These are phyloP conservation scores for Hysterium pulicare DNA, from an alignment of 2,329 filamentous ascomycete genomes.

Conservation along the genomic window DNA sequence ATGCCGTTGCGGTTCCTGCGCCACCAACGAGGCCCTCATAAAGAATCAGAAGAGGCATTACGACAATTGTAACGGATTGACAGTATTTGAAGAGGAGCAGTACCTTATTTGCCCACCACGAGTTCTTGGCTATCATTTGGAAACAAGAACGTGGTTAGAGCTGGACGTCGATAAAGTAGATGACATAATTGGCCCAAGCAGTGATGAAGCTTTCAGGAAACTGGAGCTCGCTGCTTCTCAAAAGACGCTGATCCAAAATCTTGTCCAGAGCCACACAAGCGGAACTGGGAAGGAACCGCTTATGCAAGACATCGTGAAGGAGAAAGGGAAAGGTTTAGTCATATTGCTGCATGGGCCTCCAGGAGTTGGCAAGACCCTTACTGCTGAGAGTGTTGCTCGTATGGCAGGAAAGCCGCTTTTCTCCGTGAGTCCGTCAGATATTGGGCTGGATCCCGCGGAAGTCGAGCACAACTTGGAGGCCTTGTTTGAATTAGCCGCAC, in stretches of 20 bases:
- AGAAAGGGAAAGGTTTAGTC: constrained; percentile 15
- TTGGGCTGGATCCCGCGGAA: constrained; percentile 11
- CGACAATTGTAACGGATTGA: constrained; percentile 1
- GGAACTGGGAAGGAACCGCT: constrained; percentile 7
- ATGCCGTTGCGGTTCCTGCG: constrained; percentile 9
- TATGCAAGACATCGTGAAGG: background rate
- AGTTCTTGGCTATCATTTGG: constrained; percentile 10
- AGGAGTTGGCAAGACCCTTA: constrained; percentile 5
- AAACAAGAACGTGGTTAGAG: constrained; percentile 8
- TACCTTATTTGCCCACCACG: constrained; percentile 11
- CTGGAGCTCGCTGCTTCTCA: constrained; percentile 4
- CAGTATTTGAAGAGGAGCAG: constrained; percentile 5
- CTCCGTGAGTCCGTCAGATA: constrained; percentile 15
- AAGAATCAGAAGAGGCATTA: constrained; percentile 6
- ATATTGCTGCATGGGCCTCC: constrained; percentile 12
- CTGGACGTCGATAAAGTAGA: constrained; percentile 6
- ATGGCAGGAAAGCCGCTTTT: constrained; percentile 15
- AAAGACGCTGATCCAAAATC: constrained; percentile 8
- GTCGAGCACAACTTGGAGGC: constrained; percentile 14
- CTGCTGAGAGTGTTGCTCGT: constrained; percentile 13
- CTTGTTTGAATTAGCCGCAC: constrained; percentile 29
- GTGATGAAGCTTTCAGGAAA: constrained; percentile 7
- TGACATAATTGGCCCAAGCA: constrained; percentile 5
- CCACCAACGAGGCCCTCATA: constrained; percentile 1
- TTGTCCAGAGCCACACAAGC: constrained; percentile 11